Evolutionary conservation across 805 yeast species (phyloP), one percentile per base, ranked within the genome.

Genomic region (Priceomyces fermenticarens): DNA sequence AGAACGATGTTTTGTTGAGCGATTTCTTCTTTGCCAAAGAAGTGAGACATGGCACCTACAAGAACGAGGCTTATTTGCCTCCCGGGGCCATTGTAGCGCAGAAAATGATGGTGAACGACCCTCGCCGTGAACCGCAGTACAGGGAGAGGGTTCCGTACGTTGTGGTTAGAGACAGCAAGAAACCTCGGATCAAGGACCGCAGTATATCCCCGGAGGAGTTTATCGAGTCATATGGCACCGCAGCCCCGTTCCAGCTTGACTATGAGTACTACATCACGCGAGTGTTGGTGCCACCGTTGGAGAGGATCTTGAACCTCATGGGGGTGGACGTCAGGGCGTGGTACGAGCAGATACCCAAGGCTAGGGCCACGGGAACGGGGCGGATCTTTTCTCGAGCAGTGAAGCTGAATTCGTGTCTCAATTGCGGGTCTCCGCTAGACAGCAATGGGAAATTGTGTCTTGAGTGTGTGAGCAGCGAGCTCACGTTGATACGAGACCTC

Each of bases 11-110:
- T 1, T 73, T 84, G 0, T 65, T 88, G 10, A 83, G 82, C 45
- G 97, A 93, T 57, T 88, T 89, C 55, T 84, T 96, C 53, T 93
- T 93, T 67, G 90, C 96, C 2, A 87, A 86, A 54, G 96, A 86
- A 51, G 97, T 93, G 3, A 74, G 84, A 41, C 65, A 88, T 35
- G 98, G 98, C 0, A 72, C 83, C 0, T 93, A 93, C 58, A 85
- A 85, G 55, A 81, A 78, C 46, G 85, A 79, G 26, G 67, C 70
- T 10, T 73, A 80, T 38, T 75, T 88, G 2, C 99, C 99, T 0
- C 93, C 98, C 0, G 98, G 98, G 0, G 98, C 99, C 0, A 72
- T 81, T 10, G 73, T 93, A 1, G 84, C 93, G n/a, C 73, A 75
- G 46, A 75, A 76, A 47, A 75, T 73, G 44, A 75, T 80, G 60